A percentile compares a stretch with the other conserved stretches of the same genome.
Evolutionary conservation across 2,329 filamentous ascomycete species (phyloP).

Genomic region (Camptophora hylomeconis): DNA sequence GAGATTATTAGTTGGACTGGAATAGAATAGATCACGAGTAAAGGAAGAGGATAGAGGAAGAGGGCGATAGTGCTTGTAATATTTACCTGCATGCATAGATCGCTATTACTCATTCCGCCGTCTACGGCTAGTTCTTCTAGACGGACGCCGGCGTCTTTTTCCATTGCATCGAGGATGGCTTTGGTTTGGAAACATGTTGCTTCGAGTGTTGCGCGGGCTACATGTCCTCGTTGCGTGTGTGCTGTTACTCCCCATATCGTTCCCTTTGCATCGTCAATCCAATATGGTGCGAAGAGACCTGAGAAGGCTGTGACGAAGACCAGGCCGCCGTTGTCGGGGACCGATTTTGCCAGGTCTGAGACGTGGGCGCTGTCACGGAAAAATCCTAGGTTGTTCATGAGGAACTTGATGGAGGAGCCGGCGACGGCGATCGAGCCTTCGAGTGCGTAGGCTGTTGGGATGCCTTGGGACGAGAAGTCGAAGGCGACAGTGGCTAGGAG

Average conservation of each 20-base stretch:
- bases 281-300: constrained; percentile 71
- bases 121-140: constrained; percentile 63
- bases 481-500: constrained; percentile 66
- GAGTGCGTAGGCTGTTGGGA: constrained; percentile 55
- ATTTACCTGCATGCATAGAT: constrained; percentile 59
- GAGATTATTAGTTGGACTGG: constrained; percentile 1
- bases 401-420: constrained; percentile 57
- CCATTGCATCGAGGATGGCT: constrained; percentile 73
- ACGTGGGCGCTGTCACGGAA: constrained; percentile 41
- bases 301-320: constrained; percentile 72
- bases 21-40: background rate
- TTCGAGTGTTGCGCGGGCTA: constrained; percentile 68
- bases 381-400: constrained; percentile 45
- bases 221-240: constrained; percentile 63
- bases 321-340: constrained; percentile 59
- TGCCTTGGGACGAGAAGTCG: constrained; percentile 46
- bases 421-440: constrained; percentile 65
- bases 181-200: constrained; percentile 75
- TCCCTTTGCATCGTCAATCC: constrained; percentile 72
- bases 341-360: constrained; percentile 42
- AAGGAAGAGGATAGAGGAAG: background rate
- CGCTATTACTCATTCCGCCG: constrained; percentile 67
- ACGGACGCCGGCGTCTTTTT: constrained; percentile 57
- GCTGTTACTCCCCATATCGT: constrained; percentile 67
- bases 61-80: no score